Conservation (phyloP, 495 filamentous ascomycete species). For the Symbiotaphrina buchneri region DNA sequence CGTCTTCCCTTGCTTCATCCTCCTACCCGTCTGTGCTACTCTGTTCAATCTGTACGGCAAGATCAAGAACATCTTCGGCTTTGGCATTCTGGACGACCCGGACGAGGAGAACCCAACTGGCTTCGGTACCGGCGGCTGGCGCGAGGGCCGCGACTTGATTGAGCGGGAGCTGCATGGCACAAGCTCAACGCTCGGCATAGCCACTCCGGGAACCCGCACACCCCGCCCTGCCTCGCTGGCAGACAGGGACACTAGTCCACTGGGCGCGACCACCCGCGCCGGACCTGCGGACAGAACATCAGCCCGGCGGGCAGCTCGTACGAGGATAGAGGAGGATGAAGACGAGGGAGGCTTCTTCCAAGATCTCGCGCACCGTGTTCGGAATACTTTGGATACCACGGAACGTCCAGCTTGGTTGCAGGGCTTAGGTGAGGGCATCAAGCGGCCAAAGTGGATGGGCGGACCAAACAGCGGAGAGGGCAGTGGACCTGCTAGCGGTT, state of each 20-base stretch:
- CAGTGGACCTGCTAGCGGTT: constrained; percentile 15
- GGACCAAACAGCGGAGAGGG: constrained; percentile 20
- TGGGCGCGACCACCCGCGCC: too few relatives aligned
- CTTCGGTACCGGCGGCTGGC: constrained; percentile 67
- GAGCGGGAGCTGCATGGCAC: constrained; percentile 61
- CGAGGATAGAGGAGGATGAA: constrained; percentile 15
- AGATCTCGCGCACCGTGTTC: constrained; percentile 61
- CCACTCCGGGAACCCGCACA: too few relatives aligned
- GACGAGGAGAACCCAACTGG: constrained; percentile 35
- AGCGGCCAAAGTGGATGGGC: constrained; percentile 71
- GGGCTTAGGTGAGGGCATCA: constrained; percentile 36
- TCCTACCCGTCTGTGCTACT: constrained; percentile 63
- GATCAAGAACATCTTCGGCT: constrained; percentile 54
- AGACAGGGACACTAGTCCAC: too few relatives aligned
- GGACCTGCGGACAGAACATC: too few relatives aligned
- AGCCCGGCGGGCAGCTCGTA: too few relatives aligned
- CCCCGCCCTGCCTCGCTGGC: too few relatives aligned
- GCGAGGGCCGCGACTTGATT: constrained; percentile 84
- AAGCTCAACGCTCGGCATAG: constrained; percentile 16
- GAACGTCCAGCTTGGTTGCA: constrained; percentile 64
- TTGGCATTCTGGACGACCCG: constrained; percentile 51
- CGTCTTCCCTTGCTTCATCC: constrained; percentile 69
- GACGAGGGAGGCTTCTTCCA: constrained; percentile 49
- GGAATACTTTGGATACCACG: constrained; percentile 74
- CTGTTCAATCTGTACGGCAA: constrained; percentile 72